A percentile compares a stretch with the other conserved stretches of the same genome.
phyloP scores from a whole-genome alignment of 2,329 filamentous ascomycete genomes.

The Cladosporium phlei region DNA sequence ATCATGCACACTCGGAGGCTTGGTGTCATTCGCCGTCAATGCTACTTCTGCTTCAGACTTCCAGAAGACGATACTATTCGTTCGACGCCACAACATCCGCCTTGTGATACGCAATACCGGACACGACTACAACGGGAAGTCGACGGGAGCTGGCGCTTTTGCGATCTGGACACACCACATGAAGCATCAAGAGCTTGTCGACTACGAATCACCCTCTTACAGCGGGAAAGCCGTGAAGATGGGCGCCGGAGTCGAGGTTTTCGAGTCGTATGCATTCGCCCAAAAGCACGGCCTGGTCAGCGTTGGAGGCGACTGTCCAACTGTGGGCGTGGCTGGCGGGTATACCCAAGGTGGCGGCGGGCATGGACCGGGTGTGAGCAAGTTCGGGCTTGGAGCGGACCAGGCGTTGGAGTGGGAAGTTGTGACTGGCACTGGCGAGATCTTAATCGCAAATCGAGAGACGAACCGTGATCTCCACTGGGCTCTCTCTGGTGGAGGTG shows the following conservation, averaged over 20 bases:
- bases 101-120: constrained; percentile 27
- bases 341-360: constrained; percentile 25
- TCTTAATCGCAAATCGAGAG: constrained; percentile 14
- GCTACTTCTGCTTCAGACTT: too few species aligned
- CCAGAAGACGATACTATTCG: too few species aligned
- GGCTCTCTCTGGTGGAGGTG: constrained; percentile 4
- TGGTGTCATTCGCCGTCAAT: too few species aligned
- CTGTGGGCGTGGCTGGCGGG: constrained; percentile 24
- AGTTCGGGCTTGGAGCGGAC: constrained; percentile 25
- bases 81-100: constrained; percentile 18
- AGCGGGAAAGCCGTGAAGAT: constrained; percentile 17
- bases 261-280: constrained; percentile 19
- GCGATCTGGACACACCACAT: constrained; percentile 23
- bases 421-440: constrained; percentile 23
- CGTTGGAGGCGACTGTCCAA: constrained; percentile 21
- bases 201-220: constrained; percentile 2
- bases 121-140: constrained; percentile 26
- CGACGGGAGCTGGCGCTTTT: constrained; percentile 17
- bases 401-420: constrained; percentile 22
- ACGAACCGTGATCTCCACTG: constrained; percentile 1
- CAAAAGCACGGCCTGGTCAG: constrained; percentile 19
- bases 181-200: constrained; percentile 2
- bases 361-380: constrained; percentile 21
- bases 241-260: constrained; percentile 20
- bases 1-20: too few species aligned